A percentile compares a stretch with the other conserved stretches of the same genome.
These are phyloP conservation scores for Musa balbisiana DNA, from an alignment of 202 grass and related monocot species.

Conservation along the genomic window DNA sequence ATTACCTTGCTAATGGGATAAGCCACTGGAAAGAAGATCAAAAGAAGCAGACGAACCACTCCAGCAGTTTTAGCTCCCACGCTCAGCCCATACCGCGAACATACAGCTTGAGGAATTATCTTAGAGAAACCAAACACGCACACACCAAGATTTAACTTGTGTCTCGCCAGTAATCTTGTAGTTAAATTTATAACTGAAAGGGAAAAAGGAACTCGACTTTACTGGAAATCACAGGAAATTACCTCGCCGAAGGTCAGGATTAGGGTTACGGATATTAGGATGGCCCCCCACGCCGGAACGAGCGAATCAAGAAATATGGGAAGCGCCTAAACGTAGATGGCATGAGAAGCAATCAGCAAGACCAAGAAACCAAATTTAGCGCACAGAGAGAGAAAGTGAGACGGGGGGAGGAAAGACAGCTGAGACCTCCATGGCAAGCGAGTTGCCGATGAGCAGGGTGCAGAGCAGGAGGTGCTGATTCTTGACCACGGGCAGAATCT, in stretches of 20 bases:
- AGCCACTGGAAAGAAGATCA: slow-evolving; percentile 88
- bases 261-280: slow-evolving; percentile 91
- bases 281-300: slow-evolving; percentile 58
- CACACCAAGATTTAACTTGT: slow-evolving; percentile 10
- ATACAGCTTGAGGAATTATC: slow-evolving; percentile 96
- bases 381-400: background rate
- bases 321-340: slow-evolving; percentile 43
- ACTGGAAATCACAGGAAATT: background rate
- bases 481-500: slow-evolving; percentile 88
- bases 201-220: too few species aligned
- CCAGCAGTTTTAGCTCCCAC: slow-evolving; percentile 71
- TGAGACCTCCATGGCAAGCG: slow-evolving; percentile 86
- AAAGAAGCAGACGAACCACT: slow-evolving; percentile 61
- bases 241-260: slow-evolving; percentile 97
- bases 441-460: slow-evolving; percentile 98
- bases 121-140: slow-evolving; percentile 14
- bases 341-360: background rate
- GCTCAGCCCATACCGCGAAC: slow-evolving; percentile 74
- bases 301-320: slow-evolving; percentile 87
- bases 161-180: background rate
- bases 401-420: background rate
- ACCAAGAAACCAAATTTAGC: background rate
- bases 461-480: slow-evolving; percentile 98
- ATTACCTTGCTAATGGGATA: slow-evolving; percentile 96
- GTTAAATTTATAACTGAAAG: too few species aligned